Evolutionary conservation across 352 stramenopile species (phyloP).

Genomic region (Aphanomyces cochlioides): DNA sequence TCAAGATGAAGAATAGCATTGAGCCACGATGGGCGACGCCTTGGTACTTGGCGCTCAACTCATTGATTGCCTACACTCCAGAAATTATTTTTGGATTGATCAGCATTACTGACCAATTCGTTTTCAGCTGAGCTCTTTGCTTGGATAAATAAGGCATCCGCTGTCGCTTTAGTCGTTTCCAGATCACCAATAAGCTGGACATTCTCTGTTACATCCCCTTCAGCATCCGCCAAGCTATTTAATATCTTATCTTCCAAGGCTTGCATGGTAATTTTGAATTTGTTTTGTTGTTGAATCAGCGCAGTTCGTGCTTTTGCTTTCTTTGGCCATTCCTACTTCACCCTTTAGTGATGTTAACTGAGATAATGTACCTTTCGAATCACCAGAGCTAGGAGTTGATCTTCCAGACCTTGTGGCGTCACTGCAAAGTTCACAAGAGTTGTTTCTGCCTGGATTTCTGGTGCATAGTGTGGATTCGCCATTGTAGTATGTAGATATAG

Average conservation of each 20-base stretch:
- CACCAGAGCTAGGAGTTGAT: constrained; percentile 84
- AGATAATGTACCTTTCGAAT: constrained; percentile 55
- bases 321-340: constrained; percentile 72
- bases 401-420: constrained; percentile 85
- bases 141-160: constrained; percentile 77
- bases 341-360: not conserved
- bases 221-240: constrained; percentile 69
- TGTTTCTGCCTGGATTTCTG: constrained; percentile 88
- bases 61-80: constrained; percentile 53
- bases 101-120: constrained; percentile 37
- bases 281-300: constrained; percentile 86
- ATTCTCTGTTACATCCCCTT: constrained; percentile 91
- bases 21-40: constrained; percentile 86
- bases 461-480: constrained; percentile 89
- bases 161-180: constrained; percentile 90
- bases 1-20: constrained; percentile 95
- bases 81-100: not conserved
- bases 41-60: constrained; percentile 90
- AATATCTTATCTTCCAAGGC: constrained; percentile 89
- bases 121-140: constrained; percentile 71
- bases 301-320: constrained; percentile 71
- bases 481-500: constrained; percentile 91
- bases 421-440: constrained; percentile 92
- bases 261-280: constrained; percentile 86
- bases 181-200: constrained; percentile 93